Evolutionary conservation across 495 filamentous ascomycete genomes (phyloP).

Genomic region (Cercophora newfieldiana): DNA sequence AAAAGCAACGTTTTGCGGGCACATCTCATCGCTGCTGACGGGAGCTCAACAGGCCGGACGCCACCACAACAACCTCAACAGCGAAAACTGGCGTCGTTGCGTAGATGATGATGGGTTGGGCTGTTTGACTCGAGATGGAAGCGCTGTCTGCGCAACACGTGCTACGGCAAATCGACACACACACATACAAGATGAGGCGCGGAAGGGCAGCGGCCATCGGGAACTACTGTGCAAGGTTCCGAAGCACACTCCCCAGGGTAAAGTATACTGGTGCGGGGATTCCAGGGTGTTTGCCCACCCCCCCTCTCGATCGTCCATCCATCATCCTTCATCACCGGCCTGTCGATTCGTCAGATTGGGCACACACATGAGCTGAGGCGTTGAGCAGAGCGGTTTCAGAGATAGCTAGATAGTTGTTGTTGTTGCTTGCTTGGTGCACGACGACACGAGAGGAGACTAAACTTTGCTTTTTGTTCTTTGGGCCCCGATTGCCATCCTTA

Average conservation of each 20-base stretch:
- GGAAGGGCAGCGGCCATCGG: not conserved
- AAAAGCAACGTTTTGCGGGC: not conserved
- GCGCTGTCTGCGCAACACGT: not conserved
- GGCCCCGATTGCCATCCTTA: not conserved
- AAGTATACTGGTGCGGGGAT: not conserved
- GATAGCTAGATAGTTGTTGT: not conserved
- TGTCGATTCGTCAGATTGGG: not conserved
- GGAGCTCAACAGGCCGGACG: not conserved
- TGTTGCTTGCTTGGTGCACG: not conserved
- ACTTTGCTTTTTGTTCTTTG: not conserved
- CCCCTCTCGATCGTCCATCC: slow-evolving; percentile 1
- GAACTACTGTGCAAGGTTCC: not conserved
- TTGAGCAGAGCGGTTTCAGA: not conserved
- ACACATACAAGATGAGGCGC: not conserved
- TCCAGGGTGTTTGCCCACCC: not conserved
- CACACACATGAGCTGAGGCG: not conserved
- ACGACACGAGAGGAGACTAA: not conserved
- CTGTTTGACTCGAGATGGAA: not conserved
- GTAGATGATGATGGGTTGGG: not conserved
- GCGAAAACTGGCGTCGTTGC: not conserved
- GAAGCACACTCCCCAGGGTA: slow-evolving; percentile 2
- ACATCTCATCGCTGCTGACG: not conserved
- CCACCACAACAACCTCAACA: not conserved
- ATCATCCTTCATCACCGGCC: not conserved
- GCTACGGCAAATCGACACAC: not conserved